Percentiles rank a stretch among this genome's conserved stretches.
Evolutionary conservation across 179 eudicot species (phyloP).

Genomic region (Spinacia oleracea): DNA sequence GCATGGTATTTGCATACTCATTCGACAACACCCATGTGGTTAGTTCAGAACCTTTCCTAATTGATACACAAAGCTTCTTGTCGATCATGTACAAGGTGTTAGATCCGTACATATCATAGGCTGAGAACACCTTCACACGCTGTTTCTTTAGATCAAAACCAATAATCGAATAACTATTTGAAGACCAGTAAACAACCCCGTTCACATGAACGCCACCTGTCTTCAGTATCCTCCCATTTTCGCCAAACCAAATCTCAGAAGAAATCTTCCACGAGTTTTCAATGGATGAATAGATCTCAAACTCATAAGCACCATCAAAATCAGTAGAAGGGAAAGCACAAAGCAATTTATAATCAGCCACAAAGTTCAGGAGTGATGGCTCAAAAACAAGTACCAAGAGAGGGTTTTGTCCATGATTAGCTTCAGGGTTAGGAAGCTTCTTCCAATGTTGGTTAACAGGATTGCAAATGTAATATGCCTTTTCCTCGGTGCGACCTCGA

Average conservation of each 20-base stretch:
- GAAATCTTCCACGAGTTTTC: conserved; percentile 48
- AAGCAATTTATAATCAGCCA: conserved; percentile 43
- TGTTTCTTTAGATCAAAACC: conserved; percentile 45
- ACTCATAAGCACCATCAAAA: conserved; percentile 47
- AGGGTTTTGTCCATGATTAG: conserved; percentile 48
- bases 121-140: conserved; percentile 37
- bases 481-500: conserved; percentile 36
- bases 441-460: conserved; percentile 49
- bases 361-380: conserved; percentile 52
- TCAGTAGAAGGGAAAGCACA: conserved; percentile 50
- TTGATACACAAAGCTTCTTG: conserved; percentile 43
- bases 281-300: conserved; percentile 38
- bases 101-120: conserved; percentile 1
- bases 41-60: conserved; percentile 1
- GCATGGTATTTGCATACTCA: conserved; percentile 42
- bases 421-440: conserved; percentile 45
- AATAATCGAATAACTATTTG: conserved; percentile 18
- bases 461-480: conserved; percentile 56
- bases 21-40: conserved; percentile 30
- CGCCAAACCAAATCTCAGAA: conserved; percentile 45
- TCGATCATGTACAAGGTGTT: conserved; percentile 29
- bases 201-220: conserved; percentile 43
- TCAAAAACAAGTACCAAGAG: conserved; percentile 50
- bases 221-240: conserved; percentile 14
- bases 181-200: conserved; percentile 52